Conservation (phyloP, 1,139 yeast genomes). For the Debaryomycetaceae sp. region DNA sequence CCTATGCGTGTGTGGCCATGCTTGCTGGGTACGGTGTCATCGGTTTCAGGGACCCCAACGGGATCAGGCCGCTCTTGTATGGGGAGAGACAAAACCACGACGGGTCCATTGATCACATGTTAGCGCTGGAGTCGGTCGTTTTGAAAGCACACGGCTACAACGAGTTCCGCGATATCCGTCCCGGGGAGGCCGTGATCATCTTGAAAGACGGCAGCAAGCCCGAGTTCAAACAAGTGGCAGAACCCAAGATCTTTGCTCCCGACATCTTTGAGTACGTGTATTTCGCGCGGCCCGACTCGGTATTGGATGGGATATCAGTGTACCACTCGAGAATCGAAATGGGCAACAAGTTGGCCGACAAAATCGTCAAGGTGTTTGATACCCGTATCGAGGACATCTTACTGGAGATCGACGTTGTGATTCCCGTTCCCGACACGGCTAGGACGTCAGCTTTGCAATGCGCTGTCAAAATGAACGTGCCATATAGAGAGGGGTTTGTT, state of each 20-base stretch:
- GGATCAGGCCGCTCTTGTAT: constrained; percentile 83
- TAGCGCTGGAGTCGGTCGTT: constrained; percentile 94
- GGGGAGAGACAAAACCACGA: constrained; percentile 73
- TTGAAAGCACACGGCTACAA: constrained; percentile 88
- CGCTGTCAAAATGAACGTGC: constrained; percentile 73
- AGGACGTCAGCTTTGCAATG: constrained; percentile 92
- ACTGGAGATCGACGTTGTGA: constrained; percentile 80
- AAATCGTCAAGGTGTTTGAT: constrained; percentile 48
- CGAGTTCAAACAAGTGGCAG: constrained; percentile 84
- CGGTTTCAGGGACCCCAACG: constrained; percentile 97
- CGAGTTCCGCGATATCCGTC: constrained; percentile 74
- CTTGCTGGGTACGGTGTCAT: constrained; percentile 93
- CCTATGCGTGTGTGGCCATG: constrained; percentile 93
- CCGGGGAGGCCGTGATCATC: constrained; percentile 96
- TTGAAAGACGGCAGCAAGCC: constrained; percentile 67
- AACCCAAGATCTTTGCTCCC: constrained; percentile 76
- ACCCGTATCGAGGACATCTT: constrained; percentile 39
- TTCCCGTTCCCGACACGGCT: constrained; percentile 97
- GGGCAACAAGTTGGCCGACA: constrained; percentile 86
- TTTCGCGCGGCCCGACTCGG: constrained; percentile 97
- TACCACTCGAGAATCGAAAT: constrained; percentile 88
- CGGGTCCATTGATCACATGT: constrained; percentile 86
- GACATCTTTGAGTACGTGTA: constrained; percentile 97
- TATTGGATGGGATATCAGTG: constrained; percentile 90
- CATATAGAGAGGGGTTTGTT: constrained; percentile 95